Conservation (phyloP, 192 early-diverging fungal genomes). For the Oehlia diaphana region DNA sequence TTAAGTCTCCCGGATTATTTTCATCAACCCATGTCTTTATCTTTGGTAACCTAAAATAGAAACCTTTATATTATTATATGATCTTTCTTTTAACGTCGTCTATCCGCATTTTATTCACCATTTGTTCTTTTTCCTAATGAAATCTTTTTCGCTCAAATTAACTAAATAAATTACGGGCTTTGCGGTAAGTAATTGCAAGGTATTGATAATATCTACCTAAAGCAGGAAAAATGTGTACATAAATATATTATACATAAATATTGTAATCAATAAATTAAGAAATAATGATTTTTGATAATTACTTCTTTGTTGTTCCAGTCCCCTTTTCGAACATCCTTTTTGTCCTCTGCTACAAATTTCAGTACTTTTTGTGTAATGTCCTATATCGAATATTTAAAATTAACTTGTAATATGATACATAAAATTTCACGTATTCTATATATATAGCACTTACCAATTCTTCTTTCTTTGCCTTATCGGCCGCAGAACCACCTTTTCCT, state of each 20-base stretch:
- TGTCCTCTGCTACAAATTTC: conserved; percentile 71
- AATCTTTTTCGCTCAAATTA: conserved; percentile 91
- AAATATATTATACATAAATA: background rate
- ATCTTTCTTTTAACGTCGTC: background rate
- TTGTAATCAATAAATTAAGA: background rate
- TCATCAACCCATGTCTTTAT: conserved; percentile 94
- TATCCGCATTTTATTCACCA: conserved; percentile 42
- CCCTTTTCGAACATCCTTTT: conserved; percentile 87
- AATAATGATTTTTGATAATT: background rate
- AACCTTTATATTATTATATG: background rate
- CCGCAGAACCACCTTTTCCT: conserved; percentile 75
- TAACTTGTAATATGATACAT: background rate
- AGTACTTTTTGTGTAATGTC: conserved; percentile 72
- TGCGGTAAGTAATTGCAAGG: conserved; percentile 83
- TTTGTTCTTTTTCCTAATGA: conserved; percentile 93
- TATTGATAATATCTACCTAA: conserved; percentile 79
- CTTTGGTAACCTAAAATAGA: conserved; percentile 59
- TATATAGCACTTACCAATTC: conserved; percentile 54
- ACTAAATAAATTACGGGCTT: conserved; percentile 96
- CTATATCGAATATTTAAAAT: background rate
- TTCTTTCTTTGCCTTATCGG: conserved; percentile 90
- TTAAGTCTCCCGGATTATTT: conserved; percentile 83
- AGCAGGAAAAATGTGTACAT: background rate
- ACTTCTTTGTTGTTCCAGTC: conserved; percentile 92
- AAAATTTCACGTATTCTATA: background rate